Percentiles rank a stretch among this genome's conserved stretches.
Evolutionary conservation across 2,329 filamentous ascomycete species (phyloP).

Genomic region (Mycosphaerella sp.): DNA sequence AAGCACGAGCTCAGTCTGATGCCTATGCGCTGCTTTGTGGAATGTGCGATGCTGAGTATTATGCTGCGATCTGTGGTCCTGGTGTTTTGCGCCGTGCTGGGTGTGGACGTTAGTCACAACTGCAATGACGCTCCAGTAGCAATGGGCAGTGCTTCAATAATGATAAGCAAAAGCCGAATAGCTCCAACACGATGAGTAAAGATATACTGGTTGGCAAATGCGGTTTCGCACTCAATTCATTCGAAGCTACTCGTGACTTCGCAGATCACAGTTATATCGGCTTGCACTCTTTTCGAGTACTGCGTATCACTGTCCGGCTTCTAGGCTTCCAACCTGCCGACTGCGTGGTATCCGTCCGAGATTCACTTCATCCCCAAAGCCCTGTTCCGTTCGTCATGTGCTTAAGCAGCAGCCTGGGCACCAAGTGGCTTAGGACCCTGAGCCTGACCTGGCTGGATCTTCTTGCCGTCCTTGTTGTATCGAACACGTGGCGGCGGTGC

Average conservation of each 20-base stretch:
- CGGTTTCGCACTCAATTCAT: constrained; percentile 18
- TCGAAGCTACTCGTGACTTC: constrained; percentile 23
- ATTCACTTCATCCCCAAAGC: constrained; percentile 7
- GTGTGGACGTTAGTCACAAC: too few relatives aligned
- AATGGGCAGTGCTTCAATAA: too few relatives aligned
- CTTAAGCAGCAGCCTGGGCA: constrained; percentile 23
- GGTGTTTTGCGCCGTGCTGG: too few relatives aligned
- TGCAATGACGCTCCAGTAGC: too few relatives aligned
- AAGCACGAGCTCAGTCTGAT: neutral
- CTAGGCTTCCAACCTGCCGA: neutral
- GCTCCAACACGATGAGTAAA: too few relatives aligned
- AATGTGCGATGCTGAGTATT: too few relatives aligned
- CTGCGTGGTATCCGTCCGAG: constrained; percentile 7
- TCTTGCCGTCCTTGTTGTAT: constrained; percentile 99
- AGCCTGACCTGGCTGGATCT: constrained; percentile 82
- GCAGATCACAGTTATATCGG: neutral
- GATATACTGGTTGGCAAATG: neutral
- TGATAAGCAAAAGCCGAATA: too few relatives aligned
- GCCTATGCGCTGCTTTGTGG: neutral
- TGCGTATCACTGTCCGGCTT: neutral
- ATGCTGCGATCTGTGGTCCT: too few relatives aligned
- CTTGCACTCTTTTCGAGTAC: neutral
- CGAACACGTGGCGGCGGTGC: constrained; percentile 93
- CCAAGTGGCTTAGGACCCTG: constrained; percentile 53
- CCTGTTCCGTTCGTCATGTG: neutral